These are phyloP conservation scores for Plasmodium falciparum DNA, from an alignment of 169 alveolate species.

Conservation along the genomic window DNA sequence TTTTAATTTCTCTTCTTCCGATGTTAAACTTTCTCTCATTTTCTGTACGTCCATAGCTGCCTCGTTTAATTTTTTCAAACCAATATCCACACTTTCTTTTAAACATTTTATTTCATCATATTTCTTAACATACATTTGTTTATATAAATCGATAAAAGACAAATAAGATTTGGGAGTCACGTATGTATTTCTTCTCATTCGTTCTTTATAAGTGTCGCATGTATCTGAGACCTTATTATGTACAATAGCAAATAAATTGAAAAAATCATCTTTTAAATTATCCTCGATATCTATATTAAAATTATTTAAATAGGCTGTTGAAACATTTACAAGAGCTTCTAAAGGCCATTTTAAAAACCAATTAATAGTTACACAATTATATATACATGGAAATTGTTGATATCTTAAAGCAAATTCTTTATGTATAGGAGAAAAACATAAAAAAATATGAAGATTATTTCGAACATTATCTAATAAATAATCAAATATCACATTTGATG, in stretches of 20 bases:
- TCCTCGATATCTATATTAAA: constrained; percentile 80
- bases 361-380: constrained; percentile 96
- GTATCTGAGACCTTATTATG: constrained; percentile 92
- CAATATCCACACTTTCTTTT: constrained; percentile 93
- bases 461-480: constrained; percentile 95
- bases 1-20: constrained; percentile 93
- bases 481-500: constrained; percentile 70
- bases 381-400: constrained; percentile 97
- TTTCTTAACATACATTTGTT: constrained; percentile 92
- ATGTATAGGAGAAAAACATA: constrained; percentile 97
- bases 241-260: constrained; percentile 79
- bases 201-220: constrained; percentile 93
- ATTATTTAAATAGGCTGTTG: constrained; percentile 91
- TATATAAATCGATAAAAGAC: constrained; percentile 94
- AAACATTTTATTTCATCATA: constrained; percentile 93
- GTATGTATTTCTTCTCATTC: constrained; percentile 96
- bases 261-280: constrained; percentile 56
- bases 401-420: constrained; percentile 96
- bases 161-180: constrained; percentile 98
- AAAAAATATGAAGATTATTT: constrained; percentile 94
- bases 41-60: constrained; percentile 95
- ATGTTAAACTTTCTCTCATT: constrained; percentile 93
- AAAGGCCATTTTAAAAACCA: constrained; percentile 98
- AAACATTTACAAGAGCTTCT: constrained; percentile 96
- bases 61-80: constrained; percentile 94